A percentile compares a stretch with the other conserved stretches of the same genome.
These are phyloP conservation scores for Endotrypanum monterogeii DNA, from an alignment of 208 protist genomes.

Conservation along the genomic window DNA sequence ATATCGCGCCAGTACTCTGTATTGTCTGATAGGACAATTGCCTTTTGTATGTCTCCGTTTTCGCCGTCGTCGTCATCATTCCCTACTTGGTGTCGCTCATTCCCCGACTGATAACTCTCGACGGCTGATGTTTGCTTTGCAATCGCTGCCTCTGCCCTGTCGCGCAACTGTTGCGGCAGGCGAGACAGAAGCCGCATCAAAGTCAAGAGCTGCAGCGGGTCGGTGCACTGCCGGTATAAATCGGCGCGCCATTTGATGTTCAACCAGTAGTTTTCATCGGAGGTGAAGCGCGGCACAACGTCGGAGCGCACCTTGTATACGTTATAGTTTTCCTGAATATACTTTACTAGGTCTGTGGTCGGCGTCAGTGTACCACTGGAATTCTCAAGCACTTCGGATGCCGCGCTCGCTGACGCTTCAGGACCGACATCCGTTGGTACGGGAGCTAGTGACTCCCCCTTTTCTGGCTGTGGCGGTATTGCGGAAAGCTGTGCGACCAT, in stretches of 20 bases:
- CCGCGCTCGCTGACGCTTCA: not conserved
- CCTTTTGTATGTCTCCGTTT: not conserved
- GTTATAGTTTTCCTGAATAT: conserved; percentile 29
- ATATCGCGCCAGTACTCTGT: conserved; percentile 33
- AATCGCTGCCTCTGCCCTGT: conserved; percentile 16
- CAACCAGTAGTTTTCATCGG: conserved; percentile 61
- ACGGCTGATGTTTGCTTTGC: not conserved
- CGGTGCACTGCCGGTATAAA: conserved; percentile 41
- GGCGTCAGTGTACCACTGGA: conserved; percentile 17
- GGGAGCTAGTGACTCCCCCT: not conserved
- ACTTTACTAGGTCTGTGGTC: conserved; percentile 38
- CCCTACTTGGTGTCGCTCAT: not conserved
- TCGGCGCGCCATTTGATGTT: conserved; percentile 50
- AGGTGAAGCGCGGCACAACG: conserved; percentile 47
- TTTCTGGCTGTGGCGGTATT: not conserved
- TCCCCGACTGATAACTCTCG: not conserved
- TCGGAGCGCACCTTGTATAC: conserved; percentile 40
- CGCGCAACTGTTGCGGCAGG: conserved; percentile 20
- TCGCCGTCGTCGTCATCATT: conserved; percentile 1
- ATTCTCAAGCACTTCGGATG: conserved; percentile 2
- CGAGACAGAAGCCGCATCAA: conserved; percentile 23
- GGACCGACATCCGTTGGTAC: not conserved
- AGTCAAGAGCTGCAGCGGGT: conserved; percentile 25
- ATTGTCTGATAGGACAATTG: conserved; percentile 14
- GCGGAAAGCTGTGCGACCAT: conserved; percentile 4